Evolutionary conservation across 2,329 filamentous ascomycete species (phyloP).

Genomic region (Fusarium sp.): DNA sequence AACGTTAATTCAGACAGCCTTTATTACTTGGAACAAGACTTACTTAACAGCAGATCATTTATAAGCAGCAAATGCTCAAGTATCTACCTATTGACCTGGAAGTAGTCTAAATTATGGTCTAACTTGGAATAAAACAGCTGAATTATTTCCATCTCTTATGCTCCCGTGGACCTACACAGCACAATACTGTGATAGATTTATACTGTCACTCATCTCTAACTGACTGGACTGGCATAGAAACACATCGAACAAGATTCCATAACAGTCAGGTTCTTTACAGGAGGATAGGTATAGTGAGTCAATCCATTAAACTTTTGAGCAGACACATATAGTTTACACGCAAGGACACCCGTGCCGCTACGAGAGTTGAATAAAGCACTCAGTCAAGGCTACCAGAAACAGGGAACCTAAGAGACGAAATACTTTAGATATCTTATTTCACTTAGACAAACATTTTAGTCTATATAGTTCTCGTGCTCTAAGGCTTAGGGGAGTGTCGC

Average conservation of each 20-base stretch:
- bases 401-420: background rate
- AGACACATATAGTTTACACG: background rate
- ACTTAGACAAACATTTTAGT: background rate
- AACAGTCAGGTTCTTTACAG: no score
- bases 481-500: no score
- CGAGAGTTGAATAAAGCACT: background rate
- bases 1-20: background rate
- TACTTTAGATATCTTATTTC: background rate
- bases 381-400: fast-evolving
- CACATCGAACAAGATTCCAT: no score
- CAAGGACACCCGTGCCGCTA: no score
- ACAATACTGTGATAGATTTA: no score
- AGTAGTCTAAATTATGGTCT: background rate
- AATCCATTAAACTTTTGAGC: background rate
- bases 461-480: no score
- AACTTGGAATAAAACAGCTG: background rate
- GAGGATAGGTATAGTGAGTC: background rate
- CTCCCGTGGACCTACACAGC: no score
- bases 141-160: background rate
- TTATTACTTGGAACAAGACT: background rate
- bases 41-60: background rate
- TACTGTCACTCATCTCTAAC: background rate
- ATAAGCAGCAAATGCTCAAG: background rate
- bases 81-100: background rate
- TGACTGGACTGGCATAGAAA: no score